Evolutionary conservation across 2,329 filamentous ascomycete species (phyloP), one percentile per base, ranked within the genome.

Genomic region (Ceratocystiopsis sp.): DNA sequence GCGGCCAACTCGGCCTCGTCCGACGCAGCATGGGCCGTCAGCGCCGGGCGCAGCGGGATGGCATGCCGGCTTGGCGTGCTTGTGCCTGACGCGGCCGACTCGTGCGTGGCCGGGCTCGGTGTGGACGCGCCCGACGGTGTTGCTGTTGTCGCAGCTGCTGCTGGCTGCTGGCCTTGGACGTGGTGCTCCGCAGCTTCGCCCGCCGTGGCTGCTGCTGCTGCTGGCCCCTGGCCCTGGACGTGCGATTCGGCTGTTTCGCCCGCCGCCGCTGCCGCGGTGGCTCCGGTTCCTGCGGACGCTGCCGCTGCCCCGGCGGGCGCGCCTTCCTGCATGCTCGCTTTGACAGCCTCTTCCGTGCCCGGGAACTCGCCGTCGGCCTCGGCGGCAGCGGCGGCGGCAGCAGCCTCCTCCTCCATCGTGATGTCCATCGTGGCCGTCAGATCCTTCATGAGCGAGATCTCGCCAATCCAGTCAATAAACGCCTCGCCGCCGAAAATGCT

Each of bases 381-480:
- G 13, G 61, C 61, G 38, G 37, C 46, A 3, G 40, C 46, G 38
- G 43, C 46, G 7, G 38, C 46, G 14, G 44, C 46, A n/a, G 65
- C 64, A 38, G 73, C 77, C 48, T 80, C 76, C 48, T 78, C 78
- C 44, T 83, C 71, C 78, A 86, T 89, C 17, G 85, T 87, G 52
- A 98, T 96, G 55, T 98, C 91, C 89, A 98, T 96, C 38, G 87
- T 94, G 55, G 86, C 85, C 16, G 89, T 96, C 43, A 98, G 71
- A 57, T 98, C 91, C 67, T 95, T 96, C 84, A 98, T 95, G 45
- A 98, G 75, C 41, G 84, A 91, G 53, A 98, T 94, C 69, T 98
- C 91, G 52, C 91, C 91, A 56, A 98, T 96, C 70, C 91, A 85
- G 66, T 98, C 89, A 48, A 81, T 70, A 56, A 98, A 98, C 13